Evolutionary conservation across 225 moss, liverwort and hornwort genomes (phyloP).

Genomic region (Straminergon stramineum): DNA sequence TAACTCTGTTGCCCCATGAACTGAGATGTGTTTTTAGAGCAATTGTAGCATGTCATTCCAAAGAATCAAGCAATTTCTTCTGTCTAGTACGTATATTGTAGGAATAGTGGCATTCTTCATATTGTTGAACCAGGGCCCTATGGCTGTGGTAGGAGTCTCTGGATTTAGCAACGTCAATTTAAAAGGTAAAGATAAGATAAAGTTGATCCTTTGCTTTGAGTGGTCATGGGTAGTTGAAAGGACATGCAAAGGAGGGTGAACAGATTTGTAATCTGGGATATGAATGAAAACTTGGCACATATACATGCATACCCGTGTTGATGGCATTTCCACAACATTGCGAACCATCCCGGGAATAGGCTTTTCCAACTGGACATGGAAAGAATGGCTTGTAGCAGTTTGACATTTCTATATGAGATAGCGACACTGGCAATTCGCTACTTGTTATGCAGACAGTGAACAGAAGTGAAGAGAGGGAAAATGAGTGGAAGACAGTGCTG

Average conservation of each 20-base stretch:
- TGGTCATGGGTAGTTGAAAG: not conserved
- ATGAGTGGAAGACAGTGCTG: not conserved
- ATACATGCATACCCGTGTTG: not conserved
- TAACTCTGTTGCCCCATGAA: not conserved
- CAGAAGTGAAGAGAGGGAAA: not conserved
- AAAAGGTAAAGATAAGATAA: not conserved
- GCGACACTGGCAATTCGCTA: not conserved
- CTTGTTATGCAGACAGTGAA: not conserved
- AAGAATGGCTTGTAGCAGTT: not conserved
- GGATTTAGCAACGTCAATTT: not conserved
- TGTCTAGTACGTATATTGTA: not conserved
- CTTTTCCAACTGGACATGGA: not conserved
- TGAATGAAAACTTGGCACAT: not conserved
- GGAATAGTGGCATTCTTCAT: not conserved
- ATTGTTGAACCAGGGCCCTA: not conserved
- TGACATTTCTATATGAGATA: not conserved
- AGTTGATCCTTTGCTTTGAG: not conserved
- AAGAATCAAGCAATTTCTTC: not conserved
- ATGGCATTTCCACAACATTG: not conserved
- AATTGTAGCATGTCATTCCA: not conserved
- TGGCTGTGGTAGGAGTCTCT: not conserved
- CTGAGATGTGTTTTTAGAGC: not conserved
- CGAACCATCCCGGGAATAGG: not conserved
- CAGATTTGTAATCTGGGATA: not conserved
- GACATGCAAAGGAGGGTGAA: not conserved